Evolutionary conservation across 257 asterid genomes (phyloP), one percentile per base, ranked within the genome.

Genomic region (Lycium barbarum): DNA sequence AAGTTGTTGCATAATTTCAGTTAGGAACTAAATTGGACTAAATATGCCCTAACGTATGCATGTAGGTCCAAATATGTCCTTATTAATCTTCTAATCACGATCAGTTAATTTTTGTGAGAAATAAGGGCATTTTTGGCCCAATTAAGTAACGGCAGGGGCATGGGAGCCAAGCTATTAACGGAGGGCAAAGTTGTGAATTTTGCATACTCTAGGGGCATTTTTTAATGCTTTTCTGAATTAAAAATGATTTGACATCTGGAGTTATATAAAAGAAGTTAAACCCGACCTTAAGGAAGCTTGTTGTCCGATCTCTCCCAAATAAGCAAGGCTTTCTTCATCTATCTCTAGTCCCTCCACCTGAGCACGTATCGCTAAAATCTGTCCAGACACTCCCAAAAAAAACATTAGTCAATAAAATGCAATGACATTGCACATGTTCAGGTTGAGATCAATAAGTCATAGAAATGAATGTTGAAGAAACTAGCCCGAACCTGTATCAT

Each of bases 311-410:
- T 96, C 98, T 86, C 98, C 98, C 26, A 96, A 90, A 87, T 82
- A 93, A 59, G 98, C 98, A 85, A 95, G 89, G 86, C 98, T 95
- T 88, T 95, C 98, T 90, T 95, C 99, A 17, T 94, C 97, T 70
- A 94, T 94, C 51, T 86, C 87, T 76, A 96, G 90, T 84, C 92
- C 99, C 90, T 96, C 98, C n/a, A 95, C 98, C 85, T 96, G 98
- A 14, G 98, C 98, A 83, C 99, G 93, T 84, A 96, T 94, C 47
- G 98, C 98, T 90, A 95, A 91, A 87, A 96, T 95, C 98, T 96
- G 87, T 61, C 68, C 84, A 76, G 22, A 57, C 78, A 88, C 53
- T 54, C 80, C 14, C 2, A 13, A 35, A 76, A 47, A 82, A 43
- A 62, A 43, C 33, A 70, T 71, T 68, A 26, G 45, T 33, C 83